Evolutionary conservation across 306 rosid genomes (phyloP), one percentile per base, ranked within the genome.

Genomic region (Fragaria ananassa): DNA sequence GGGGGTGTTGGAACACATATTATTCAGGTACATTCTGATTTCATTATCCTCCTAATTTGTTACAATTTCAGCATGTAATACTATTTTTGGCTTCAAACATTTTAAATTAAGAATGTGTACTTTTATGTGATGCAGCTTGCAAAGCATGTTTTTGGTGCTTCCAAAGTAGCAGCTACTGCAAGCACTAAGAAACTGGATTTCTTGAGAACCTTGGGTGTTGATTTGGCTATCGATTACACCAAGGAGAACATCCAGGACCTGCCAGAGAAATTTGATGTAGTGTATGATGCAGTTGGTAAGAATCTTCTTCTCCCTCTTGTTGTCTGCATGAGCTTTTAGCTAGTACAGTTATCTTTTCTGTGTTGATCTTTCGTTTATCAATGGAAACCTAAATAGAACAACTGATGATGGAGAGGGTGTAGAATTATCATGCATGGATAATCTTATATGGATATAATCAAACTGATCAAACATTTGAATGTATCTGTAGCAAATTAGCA

Each of bases 281-380:
- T 90, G 8, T 92, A 78, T 29, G 92, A 92, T 49, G 21, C 93
- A 74, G 87, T 90, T 68, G 96, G 97, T 92, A 11, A 83, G 82
- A 50, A 4, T 76, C 46, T 35, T 5, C 68, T 34, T 23, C 9
- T 23, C 39, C 66, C 34, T 31, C 27, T 15, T 23, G 34, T 19
- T 31, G 10, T 18, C 1, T 19, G 4, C 37, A 34, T 34, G 0
- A 15, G 9, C 21, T 63, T 5, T 5, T 58, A 5, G 35, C 13
- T 15, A 25, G 0, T 25, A 58, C 1, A 25, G 65, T 27, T 12
- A 61, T 11, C 44, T 63, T 6, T 63, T 3, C 12, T 35, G 45
- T 64, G 12, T 44, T 29, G 3, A 13, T 61, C 29, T 27, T 29
- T 31, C 19, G 11, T 6, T 13, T 29, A 5, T 3, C 31, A 58